phyloP scores from a whole-genome alignment of 345 rosid genomes.

The Salix koriyanagi region DNA sequence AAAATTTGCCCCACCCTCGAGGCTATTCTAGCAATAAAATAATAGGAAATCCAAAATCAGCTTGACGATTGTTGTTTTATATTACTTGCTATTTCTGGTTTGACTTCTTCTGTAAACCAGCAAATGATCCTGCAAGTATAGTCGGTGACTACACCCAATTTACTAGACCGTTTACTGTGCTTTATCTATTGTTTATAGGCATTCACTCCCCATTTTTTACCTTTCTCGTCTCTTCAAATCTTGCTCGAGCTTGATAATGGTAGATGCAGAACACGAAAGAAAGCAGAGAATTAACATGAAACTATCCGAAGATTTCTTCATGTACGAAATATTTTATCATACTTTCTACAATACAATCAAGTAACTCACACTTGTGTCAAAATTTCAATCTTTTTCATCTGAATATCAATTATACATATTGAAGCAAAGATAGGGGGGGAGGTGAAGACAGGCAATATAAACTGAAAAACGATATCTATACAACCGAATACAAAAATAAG shows the following conservation, averaged over 20 bases:
- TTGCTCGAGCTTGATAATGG: neutral
- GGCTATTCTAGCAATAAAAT: slow-evolving; percentile 4
- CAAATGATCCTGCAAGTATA: neutral
- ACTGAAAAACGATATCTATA: slow-evolving; percentile 25
- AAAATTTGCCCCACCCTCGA: slow-evolving; percentile 8
- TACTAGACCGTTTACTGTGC: neutral
- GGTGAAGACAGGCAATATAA: slow-evolving; percentile 7
- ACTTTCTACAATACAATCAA: slow-evolving; percentile 7
- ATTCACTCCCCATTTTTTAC: neutral
- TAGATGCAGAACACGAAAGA: no score
- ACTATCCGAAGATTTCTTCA: neutral
- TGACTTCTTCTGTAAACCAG: slow-evolving; percentile 8
- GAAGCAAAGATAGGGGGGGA: neutral
- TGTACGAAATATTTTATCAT: neutral
- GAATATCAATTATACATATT: slow-evolving; percentile 25
- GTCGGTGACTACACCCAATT: slow-evolving; percentile 19
- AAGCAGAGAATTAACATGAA: no score
- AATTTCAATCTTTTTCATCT: slow-evolving; percentile 6
- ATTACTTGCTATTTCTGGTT: neutral
- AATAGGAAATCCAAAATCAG: slow-evolving; percentile 10
- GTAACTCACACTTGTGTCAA: neutral
- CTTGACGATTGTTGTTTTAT: slow-evolving; percentile 8
- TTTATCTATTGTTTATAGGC: neutral
- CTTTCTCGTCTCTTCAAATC: neutral
- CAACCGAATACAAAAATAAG: slow-evolving; percentile 1